Conservation (phyloP, 345 rosid genomes). For the Alliaria petiolata region DNA sequence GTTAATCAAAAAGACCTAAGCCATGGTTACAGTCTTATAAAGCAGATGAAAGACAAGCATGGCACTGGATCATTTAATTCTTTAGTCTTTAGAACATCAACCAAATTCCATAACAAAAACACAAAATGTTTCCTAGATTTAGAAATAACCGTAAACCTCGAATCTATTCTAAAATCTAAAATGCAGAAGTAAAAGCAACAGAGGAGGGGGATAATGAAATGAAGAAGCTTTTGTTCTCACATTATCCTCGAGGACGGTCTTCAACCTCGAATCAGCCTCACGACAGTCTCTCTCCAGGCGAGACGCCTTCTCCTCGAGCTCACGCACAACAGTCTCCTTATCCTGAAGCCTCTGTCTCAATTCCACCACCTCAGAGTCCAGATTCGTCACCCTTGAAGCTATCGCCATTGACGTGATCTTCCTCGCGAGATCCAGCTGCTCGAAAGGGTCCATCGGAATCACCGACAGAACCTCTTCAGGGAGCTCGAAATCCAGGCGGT, state of each 20-base stretch:
- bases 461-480: conserved; percentile 74
- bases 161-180: too few species aligned
- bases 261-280: conserved; percentile 65
- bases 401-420: conserved; percentile 96
- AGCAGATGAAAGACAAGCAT: not conserved
- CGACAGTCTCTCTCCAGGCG: conserved; percentile 49
- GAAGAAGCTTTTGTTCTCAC: conserved; percentile 35
- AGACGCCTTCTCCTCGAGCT: conserved; percentile 60
- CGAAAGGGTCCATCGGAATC: conserved; percentile 87
- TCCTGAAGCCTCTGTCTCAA: conserved; percentile 52
- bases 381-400: conserved; percentile 80
- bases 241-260: conserved; percentile 59
- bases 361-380: conserved; percentile 63
- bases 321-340: conserved; percentile 59
- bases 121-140: too few species aligned
- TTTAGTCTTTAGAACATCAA: too few species aligned
- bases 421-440: conserved; percentile 96
- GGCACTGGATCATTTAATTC: not conserved
- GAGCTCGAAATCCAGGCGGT: conserved; percentile 54
- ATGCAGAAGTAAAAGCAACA: not conserved
- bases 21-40: not conserved
- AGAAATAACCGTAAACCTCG: too few species aligned
- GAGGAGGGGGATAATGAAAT: not conserved
- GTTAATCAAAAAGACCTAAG: too few species aligned
- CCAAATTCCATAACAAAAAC: not conserved